These are phyloP conservation scores for Quambalaria eucalypti DNA, from an alignment of 1,284 basidiomycete genomes.

Conservation along the genomic window DNA sequence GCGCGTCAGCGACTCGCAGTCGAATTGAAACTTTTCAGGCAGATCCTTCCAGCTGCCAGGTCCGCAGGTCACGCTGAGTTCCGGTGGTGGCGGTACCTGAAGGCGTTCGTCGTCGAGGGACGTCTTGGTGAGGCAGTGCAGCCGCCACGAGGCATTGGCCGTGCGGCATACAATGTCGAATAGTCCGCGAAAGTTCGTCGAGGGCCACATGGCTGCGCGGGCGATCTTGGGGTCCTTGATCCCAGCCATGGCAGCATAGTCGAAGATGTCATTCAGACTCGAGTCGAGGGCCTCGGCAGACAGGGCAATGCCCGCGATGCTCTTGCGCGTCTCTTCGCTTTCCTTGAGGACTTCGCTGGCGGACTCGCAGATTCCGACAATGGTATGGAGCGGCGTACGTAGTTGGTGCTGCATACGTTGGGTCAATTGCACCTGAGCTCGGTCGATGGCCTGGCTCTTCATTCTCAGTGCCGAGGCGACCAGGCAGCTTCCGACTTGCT, in stretches of 20 bases:
- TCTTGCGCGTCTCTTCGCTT: not conserved
- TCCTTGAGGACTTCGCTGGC: slow-evolving; percentile 17
- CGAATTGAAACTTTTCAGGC: slow-evolving; percentile 1
- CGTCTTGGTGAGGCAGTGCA: not conserved
- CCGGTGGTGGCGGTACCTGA: slow-evolving; percentile 1
- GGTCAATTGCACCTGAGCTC: slow-evolving; percentile 21
- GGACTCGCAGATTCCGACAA: slow-evolving; percentile 17
- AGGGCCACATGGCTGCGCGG: not conserved
- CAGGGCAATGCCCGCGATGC: slow-evolving; percentile 1
- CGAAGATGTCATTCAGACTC: slow-evolving; percentile 3
- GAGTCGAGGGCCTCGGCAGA: slow-evolving; percentile 3
- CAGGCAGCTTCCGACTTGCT: slow-evolving; percentile 4
- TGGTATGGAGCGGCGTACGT: slow-evolving; percentile 9
- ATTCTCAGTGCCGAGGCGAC: not conserved
- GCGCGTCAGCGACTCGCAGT: not conserved
- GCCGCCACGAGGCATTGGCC: not conserved
- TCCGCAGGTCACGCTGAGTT: not conserved
- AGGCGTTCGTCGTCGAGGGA: not conserved
- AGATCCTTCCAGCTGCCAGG: not conserved
- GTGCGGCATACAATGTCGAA: slow-evolving; percentile 40
- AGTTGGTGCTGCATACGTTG: slow-evolving; percentile 9
- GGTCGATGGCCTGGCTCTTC: slow-evolving; percentile 9
- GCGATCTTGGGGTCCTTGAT: slow-evolving; percentile 1
- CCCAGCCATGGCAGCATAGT: slow-evolving; percentile 3
- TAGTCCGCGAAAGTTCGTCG: not conserved